Conservation (phyloP, 2,329 filamentous ascomycete genomes). For the Colletotrichum brevisporum region DNA sequence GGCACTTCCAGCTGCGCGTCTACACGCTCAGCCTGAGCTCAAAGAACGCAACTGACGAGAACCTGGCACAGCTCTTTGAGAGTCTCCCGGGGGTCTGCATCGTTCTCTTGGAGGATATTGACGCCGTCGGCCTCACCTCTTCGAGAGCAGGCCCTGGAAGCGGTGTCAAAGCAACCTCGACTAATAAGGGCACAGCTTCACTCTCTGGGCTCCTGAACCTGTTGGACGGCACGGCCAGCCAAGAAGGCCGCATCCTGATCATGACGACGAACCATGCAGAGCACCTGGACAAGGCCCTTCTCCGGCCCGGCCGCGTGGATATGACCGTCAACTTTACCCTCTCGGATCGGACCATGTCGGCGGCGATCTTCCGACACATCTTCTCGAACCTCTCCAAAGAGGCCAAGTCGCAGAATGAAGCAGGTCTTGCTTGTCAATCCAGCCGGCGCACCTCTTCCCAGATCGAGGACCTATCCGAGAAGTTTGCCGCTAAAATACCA, state of each 20-base stretch:
- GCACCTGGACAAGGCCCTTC: conserved; percentile 78
- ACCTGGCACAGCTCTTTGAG: too few species aligned
- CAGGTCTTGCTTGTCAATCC: neutral
- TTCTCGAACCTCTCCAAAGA: neutral
- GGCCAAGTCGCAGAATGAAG: neutral
- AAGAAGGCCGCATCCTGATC: conserved; percentile 83
- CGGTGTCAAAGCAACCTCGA: neutral
- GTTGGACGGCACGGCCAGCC: conserved; percentile 84
- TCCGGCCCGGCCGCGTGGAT: conserved; percentile 80
- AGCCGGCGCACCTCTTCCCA: neutral
- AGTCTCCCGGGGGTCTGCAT: too few species aligned
- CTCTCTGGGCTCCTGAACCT: conserved; percentile 85
- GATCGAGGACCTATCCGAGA: neutral
- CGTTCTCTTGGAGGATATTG: too few species aligned
- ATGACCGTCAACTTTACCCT: conserved; percentile 52
- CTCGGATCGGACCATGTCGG: neutral
- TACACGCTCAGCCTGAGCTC: too few species aligned
- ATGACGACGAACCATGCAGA: conserved; percentile 87
- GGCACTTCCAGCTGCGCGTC: too few species aligned
- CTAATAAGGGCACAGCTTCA: conserved; percentile 54
- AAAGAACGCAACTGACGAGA: too few species aligned
- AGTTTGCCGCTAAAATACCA: conserved; percentile 6
- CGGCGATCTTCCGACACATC: neutral
- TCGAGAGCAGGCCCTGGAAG: neutral
- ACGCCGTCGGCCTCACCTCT: too few species aligned